Conservation (phyloP, 2,329 filamentous ascomycete genomes). For the Aspergillus sergii region DNA sequence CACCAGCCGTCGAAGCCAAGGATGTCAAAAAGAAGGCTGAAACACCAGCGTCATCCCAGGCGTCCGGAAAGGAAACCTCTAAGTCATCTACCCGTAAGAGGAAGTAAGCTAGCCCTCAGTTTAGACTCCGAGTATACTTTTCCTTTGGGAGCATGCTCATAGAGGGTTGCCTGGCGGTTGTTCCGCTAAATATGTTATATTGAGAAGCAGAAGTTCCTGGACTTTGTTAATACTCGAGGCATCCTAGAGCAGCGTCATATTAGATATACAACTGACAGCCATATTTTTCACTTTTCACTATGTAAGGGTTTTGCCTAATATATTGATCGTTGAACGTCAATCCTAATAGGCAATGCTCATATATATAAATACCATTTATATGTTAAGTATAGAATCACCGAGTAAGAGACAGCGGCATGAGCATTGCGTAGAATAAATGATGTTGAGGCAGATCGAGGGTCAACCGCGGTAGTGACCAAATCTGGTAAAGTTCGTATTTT, state of each 20-base stretch:
- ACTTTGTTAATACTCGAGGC: not conserved
- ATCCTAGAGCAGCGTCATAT: not conserved
- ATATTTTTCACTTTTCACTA: not conserved
- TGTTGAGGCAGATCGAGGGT: not conserved
- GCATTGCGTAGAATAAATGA: too few species aligned
- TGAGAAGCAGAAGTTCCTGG: not conserved
- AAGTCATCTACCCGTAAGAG: slow-evolving; percentile 37
- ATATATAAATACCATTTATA: not conserved
- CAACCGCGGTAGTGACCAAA: slow-evolving; percentile 3
- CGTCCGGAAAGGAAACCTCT: slow-evolving; percentile 32
- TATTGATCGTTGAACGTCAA: not conserved
- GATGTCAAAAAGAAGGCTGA: slow-evolving; percentile 11
- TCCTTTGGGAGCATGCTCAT: not conserved
- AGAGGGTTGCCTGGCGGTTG: not conserved
- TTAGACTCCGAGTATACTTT: not conserved
- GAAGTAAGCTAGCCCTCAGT: slow-evolving; percentile 29
- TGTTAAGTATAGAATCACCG: not conserved
- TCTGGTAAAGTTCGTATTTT: slow-evolving; percentile 15
- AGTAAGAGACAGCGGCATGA: not conserved
- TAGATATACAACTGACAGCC: not conserved
- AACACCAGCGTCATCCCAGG: slow-evolving; percentile 24
- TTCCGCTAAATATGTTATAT: not conserved
- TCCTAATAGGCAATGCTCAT: not conserved
- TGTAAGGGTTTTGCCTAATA: not conserved
- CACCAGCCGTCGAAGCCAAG: slow-evolving; percentile 18